Evolutionary conservation across 345 rosid species (phyloP).

Genomic region (Cardiospermum halicacabum): DNA sequence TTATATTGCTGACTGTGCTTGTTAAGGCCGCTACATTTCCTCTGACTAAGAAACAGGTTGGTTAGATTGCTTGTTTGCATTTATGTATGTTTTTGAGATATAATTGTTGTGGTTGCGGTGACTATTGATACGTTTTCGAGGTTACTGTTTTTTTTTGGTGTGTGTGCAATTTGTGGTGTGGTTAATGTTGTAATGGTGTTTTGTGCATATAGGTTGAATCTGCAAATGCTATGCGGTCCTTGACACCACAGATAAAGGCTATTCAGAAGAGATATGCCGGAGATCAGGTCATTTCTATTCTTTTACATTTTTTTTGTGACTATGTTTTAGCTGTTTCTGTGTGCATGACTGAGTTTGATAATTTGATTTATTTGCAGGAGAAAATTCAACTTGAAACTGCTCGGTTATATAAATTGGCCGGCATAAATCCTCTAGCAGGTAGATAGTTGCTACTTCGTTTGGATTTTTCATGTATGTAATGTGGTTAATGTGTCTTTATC

Average conservation of each 20-base stretch:
- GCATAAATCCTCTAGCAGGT: constrained; percentile 95
- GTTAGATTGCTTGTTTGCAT: too few relatives aligned
- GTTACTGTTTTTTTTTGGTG: background rate
- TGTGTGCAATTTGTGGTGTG: background rate
- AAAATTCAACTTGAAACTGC: constrained; percentile 92
- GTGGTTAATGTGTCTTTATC: background rate
- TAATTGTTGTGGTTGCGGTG: background rate
- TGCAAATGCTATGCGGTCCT: constrained; percentile 85
- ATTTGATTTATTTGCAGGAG: constrained; percentile 52
- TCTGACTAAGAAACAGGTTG: constrained; percentile 90
- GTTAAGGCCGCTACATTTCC: constrained; percentile 96
- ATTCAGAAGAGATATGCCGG: constrained; percentile 81
- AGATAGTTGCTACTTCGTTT: background rate
- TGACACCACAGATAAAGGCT: constrained; percentile 91
- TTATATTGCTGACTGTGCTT: constrained; percentile 78
- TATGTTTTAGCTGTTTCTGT: background rate
- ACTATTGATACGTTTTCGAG: background rate
- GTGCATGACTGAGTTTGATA: constrained; percentile 1
- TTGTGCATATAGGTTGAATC: constrained; percentile 71
- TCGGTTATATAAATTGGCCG: constrained; percentile 85
- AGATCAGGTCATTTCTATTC: constrained; percentile 59
- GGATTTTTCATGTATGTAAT: background rate
- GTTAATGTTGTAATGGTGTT: background rate
- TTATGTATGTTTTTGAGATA: background rate
- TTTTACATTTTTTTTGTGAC: background rate